A percentile compares a stretch with the other conserved stretches of the same genome.
Conservation (phyloP, 2,329 filamentous ascomycete species). For the Penicillium rolfsii region DNA sequence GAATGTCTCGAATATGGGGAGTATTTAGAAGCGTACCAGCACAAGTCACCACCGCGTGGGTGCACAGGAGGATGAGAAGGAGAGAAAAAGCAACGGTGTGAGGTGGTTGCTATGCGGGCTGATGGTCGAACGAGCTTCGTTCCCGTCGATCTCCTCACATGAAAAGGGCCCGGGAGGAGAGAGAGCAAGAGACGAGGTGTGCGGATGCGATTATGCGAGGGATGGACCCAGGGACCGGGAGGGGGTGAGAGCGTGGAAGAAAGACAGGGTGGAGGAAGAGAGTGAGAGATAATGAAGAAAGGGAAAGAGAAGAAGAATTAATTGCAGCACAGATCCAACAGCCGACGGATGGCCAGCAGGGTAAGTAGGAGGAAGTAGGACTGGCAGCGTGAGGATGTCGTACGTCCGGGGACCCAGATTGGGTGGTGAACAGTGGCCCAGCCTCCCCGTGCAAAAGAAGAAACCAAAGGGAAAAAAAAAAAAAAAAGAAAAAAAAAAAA, state of each 20-base stretch:
- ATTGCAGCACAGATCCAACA: neutral
- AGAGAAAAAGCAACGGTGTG: slow-evolving; percentile 22
- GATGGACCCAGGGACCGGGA: slow-evolving; percentile 6
- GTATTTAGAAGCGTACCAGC: slow-evolving; percentile 30
- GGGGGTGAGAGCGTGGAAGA: neutral
- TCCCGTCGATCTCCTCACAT: slow-evolving; percentile 34
- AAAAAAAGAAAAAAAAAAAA: slow-evolving; percentile 19
- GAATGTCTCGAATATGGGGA: slow-evolving; percentile 14
- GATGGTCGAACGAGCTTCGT: slow-evolving; percentile 16
- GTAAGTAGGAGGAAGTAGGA: neutral
- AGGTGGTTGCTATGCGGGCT: slow-evolving; percentile 20
- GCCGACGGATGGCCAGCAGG: slow-evolving; percentile 1
- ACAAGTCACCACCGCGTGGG: slow-evolving; percentile 23
- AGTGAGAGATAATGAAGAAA: neutral
- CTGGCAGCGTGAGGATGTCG: neutral
- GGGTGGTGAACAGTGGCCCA: slow-evolving; percentile 11
- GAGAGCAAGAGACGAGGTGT: slow-evolving; percentile 10
- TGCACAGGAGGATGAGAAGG: slow-evolving; percentile 15
- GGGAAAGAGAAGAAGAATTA: neutral
- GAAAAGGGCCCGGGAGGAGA: slow-evolving; percentile 16
- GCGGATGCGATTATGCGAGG: slow-evolving; percentile 16
- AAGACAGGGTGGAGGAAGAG: neutral
- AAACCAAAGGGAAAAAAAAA: slow-evolving; percentile 18
- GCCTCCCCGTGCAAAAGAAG: slow-evolving; percentile 22
- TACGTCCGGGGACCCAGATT: neutral